These are phyloP conservation scores for Ilyonectria mors-panacis DNA, from an alignment of 2,329 filamentous ascomycete genomes.

Conservation along the genomic window DNA sequence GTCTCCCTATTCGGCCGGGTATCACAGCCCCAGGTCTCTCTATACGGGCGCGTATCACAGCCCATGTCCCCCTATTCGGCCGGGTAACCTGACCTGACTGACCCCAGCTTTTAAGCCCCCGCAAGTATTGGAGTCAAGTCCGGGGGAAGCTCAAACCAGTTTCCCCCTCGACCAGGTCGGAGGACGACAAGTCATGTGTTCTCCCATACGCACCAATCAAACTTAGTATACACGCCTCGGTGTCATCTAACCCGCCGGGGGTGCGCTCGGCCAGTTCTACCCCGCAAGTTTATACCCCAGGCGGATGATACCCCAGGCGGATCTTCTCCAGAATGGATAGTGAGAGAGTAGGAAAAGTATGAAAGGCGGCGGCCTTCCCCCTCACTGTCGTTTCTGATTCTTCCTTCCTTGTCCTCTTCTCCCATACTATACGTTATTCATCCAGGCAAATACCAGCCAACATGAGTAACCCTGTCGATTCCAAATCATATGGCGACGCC, in stretches of 20 bases:
- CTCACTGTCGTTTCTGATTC: background rate
- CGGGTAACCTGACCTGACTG: background rate
- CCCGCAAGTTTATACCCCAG: background rate
- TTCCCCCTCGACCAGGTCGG: background rate
- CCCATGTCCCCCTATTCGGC: background rate
- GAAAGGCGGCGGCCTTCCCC: conserved; percentile 1
- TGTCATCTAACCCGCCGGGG: background rate
- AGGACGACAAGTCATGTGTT: background rate
- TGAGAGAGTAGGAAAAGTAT: background rate
- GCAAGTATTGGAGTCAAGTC: background rate
- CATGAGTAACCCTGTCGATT: conserved; percentile 35
- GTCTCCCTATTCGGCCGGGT: background rate
- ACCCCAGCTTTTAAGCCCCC: conserved; percentile 2
- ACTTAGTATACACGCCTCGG: background rate
- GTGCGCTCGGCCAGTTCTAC: background rate
- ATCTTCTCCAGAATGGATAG: background rate
- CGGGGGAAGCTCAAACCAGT: background rate
- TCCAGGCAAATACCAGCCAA: conserved; percentile 28
- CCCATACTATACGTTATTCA: background rate
- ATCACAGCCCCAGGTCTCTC: background rate
- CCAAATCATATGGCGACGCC: conserved; percentile 31
- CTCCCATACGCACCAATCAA: background rate
- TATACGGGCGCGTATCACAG: conserved; percentile 5
- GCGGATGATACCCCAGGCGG: background rate
- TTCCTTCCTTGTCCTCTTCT: background rate